A percentile compares a stretch with the other conserved stretches of the same genome.
These are phyloP conservation scores for Mucor lusitanicus DNA, from an alignment of 371 early-diverging fungal genomes.

Conservation along the genomic window DNA sequence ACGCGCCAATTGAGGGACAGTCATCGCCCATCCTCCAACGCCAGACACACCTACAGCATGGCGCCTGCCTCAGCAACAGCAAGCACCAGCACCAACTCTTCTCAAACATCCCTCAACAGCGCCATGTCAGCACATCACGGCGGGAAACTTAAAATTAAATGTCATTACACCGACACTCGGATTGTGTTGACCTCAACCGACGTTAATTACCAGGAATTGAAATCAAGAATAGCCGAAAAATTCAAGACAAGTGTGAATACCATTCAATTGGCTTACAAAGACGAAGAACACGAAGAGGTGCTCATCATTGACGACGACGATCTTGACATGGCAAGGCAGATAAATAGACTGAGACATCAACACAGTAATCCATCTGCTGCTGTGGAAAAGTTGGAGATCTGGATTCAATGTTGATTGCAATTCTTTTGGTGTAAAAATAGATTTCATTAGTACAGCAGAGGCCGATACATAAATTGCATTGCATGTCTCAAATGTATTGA, in stretches of 20 bases:
- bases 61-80: not conserved
- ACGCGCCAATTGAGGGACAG: not conserved
- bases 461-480: not conserved
- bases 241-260: slow-evolving; percentile 38
- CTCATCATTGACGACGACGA: slow-evolving; percentile 92
- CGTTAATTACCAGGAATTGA: slow-evolving; percentile 62
- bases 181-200: slow-evolving; percentile 64
- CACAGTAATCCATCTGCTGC: slow-evolving; percentile 1
- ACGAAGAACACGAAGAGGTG: slow-evolving; percentile 84
- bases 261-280: slow-evolving; percentile 78
- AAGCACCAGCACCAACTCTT: slow-evolving; percentile 9
- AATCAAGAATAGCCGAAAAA: slow-evolving; percentile 66
- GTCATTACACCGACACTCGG: slow-evolving; percentile 74
- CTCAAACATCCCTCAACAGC: slow-evolving; percentile 1
- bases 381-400: slow-evolving; percentile 62
- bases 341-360: slow-evolving; percentile 46
- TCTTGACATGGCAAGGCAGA: slow-evolving; percentile 75
- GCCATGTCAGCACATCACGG: not conserved
- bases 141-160: slow-evolving; percentile 73
- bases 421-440: not conserved
- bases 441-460: too few species aligned
- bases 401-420: slow-evolving; percentile 23
- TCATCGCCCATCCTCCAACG: not conserved
- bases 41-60: not conserved
- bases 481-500: not conserved